Base-by-base conservation (phyloP, 2,329 filamentous ascomycete species). In the Ascochyta clinopodiicola region DNA sequence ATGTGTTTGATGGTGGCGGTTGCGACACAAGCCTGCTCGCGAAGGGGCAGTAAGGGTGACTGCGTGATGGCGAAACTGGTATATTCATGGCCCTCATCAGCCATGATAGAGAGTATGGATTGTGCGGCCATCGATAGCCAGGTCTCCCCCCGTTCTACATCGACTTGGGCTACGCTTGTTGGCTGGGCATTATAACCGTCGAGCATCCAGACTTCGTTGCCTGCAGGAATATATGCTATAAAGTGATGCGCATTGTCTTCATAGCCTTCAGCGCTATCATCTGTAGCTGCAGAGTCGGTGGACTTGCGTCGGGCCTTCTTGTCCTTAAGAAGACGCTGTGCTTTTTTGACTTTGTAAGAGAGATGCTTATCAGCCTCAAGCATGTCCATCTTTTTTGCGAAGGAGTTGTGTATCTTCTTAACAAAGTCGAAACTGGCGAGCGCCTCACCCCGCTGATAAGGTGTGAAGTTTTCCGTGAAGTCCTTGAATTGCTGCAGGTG, bases 401-500 rank as follows among this genome's bases (percentile, higher is more conserved):
- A 96, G 0, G 91, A 92, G 71, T 98, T 98, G 75, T 98, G 95
- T 29, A 91, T 87, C 27, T 81, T 82, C 61, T 92, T 90, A 47
- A 98, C 88, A 71, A 90, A 91, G 9, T 85, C 80, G 67, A 93
- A 91, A 46, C 85, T 84, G 59, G 87, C 86, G 43, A 99, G 84
- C 7, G 86, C 83, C 68, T 93, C 83, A 10, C 94, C 95, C 38
- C 92, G 86, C 25, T 91, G 80, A 6, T 89, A 83, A 2, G 93
- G 89, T 15, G 84, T 84, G 59, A 96, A 84, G 13, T 81, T 70
- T 60, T 79, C 79, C 0, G 93, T 96, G 34, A 86, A 85, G 0
- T 86, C 78, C 66, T 91, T 94, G 78, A 98, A 96, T 13, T 81
- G 77, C 25, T 80, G 75, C 1, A 98, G 82, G 56, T 88, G 81